These are phyloP conservation scores for Clavispora phyllophila DNA, from an alignment of 805 yeast species.

Conservation along the genomic window DNA sequence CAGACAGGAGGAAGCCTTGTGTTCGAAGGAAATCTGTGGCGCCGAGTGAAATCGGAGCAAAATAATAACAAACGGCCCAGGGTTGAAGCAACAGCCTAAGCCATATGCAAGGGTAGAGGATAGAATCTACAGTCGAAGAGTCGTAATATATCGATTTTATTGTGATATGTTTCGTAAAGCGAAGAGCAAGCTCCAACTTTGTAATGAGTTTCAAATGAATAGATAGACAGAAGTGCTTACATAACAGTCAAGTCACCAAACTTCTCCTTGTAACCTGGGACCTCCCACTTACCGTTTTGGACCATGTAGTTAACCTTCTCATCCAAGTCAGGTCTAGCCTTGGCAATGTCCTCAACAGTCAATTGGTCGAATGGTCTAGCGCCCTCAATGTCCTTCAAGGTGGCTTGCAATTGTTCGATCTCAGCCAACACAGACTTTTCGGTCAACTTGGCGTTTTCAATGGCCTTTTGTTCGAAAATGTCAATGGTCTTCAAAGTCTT, in stretches of 20 bases:
- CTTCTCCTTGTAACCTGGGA: slow-evolving; percentile 97
- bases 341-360: slow-evolving; percentile 89
- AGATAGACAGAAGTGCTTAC: slow-evolving; percentile 33
- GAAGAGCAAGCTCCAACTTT: background rate
- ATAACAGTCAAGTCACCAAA: slow-evolving; percentile 95
- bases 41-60: background rate
- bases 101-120: no score
- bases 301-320: slow-evolving; percentile 94
- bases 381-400: slow-evolving; percentile 87
- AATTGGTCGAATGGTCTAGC: slow-evolving; percentile 98
- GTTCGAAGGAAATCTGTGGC: background rate
- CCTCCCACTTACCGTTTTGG: slow-evolving; percentile 94
- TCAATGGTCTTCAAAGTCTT: slow-evolving; percentile 89
- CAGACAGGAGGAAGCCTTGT: background rate
- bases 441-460: slow-evolving; percentile 91
- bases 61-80: background rate
- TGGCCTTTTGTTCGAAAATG: slow-evolving; percentile 90
- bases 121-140: background rate
- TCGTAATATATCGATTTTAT: background rate
- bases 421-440: slow-evolving; percentile 85
- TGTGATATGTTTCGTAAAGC: background rate
- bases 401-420: slow-evolving; percentile 77
- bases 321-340: slow-evolving; percentile 97
- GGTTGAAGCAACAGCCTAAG: background rate
- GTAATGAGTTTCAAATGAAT: slow-evolving; percentile 3